Percentiles rank a stretch among this genome's conserved stretches.
phyloP scores from a whole-genome alignment of 1,284 basidiomycete species.

The Melampsora larici-populina region DNA sequence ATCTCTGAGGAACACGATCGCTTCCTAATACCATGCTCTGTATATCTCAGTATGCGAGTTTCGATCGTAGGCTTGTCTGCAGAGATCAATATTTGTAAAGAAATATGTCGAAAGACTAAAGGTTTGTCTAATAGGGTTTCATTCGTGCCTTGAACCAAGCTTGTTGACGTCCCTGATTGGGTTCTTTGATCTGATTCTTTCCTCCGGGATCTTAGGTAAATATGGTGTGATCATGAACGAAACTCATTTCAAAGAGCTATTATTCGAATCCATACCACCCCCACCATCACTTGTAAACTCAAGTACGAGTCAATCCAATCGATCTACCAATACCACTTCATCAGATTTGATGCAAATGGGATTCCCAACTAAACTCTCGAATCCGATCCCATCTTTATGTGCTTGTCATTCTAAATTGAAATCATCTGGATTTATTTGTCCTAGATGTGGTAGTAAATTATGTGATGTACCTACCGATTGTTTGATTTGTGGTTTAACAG shows the following conservation, averaged over 20 bases:
- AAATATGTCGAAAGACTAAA: slow-evolving; percentile 58
- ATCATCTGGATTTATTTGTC: slow-evolving; percentile 88
- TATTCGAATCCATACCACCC: slow-evolving; percentile 94
- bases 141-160: too few relatives aligned
- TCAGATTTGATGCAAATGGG: slow-evolving; percentile 96
- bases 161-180: slow-evolving; percentile 69
- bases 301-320: slow-evolving; percentile 57
- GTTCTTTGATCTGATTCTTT: slow-evolving; percentile 52
- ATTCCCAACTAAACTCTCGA: slow-evolving; percentile 86
- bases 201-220: slow-evolving; percentile 60
- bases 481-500: slow-evolving; percentile 92
- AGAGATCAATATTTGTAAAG: slow-evolving; percentile 94
- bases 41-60: slow-evolving; percentile 70
- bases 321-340: slow-evolving; percentile 50
- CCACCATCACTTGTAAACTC: slow-evolving; percentile 65
- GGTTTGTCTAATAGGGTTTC: not conserved
- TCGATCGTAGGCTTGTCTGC: slow-evolving; percentile 88
- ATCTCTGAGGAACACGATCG: not conserved
- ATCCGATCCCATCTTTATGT: slow-evolving; percentile 76
- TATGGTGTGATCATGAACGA: slow-evolving; percentile 97
- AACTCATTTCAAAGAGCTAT: slow-evolving; percentile 87
- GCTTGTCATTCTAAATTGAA: slow-evolving; percentile 88
- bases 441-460: slow-evolving; percentile 82
- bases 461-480: slow-evolving; percentile 99
- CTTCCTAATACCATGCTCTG: not conserved